Base-by-base conservation (phyloP, 164 flowering plant species). In the Dillenia turbinata region DNA sequence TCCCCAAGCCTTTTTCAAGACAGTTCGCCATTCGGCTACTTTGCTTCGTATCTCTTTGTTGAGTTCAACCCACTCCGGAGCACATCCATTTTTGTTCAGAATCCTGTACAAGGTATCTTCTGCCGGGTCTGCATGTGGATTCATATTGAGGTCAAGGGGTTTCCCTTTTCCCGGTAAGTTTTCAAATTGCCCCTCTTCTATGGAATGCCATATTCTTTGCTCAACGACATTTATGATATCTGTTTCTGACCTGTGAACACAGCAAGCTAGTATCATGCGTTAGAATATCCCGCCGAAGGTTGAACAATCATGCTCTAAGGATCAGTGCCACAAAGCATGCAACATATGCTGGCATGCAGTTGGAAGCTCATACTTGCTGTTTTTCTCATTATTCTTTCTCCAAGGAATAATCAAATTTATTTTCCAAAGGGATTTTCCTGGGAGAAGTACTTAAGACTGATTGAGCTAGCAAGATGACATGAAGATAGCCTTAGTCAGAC, bases 161-260 rank as follows among this genome's bases (percentile, higher is more conserved):
- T 93, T 93, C 1, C 98, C 98, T 71, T 93, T 93, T 44, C 98
- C 98, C 0, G 97, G 92, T 67, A 93, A 76, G 75, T 93, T 93
- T 75, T 93, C 97, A 60, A 93, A 93, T 49, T 93, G 87, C 11
- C 96, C 96, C 70, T 93, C 92, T 71, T 85, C 87, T 96, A 93
- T 88, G 33, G 98, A 86, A 63, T 84, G 85, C 89, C 88, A 93
- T 72, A 93, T 89, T 67, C 97, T 82, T 65, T 83, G 92, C 86
- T 90, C 97, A 16, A 87, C 96, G 26, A 90, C 88, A 73, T 84
- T 88, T 26, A 81, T 75, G 4, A 90, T 84, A 62, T 93, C 97
- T 26, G 94, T 90, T 71, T 93, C 97, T 11, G 97, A 90, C 77
- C 98, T 93, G 80, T 47, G 54, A 59, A 70, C 61, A 52, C 53